Conservation (phyloP, 306 rosid species). For the Cicer bijugum region DNA sequence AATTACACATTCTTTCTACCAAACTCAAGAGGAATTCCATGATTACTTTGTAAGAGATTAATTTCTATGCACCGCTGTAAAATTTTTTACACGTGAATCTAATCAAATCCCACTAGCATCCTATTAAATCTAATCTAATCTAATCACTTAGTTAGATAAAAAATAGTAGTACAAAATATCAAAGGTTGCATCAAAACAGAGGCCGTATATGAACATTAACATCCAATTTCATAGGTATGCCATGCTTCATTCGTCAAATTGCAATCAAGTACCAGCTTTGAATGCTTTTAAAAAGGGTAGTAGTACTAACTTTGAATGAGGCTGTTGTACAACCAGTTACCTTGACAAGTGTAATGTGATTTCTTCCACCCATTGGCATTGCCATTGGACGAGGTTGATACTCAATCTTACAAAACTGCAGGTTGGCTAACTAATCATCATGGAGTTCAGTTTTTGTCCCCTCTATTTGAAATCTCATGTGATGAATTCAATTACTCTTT, state of each 20-base stretch:
- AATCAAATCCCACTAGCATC: too few species aligned
- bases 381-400: constrained; percentile 10
- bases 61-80: too few species aligned
- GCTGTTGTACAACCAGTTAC: constrained; percentile 3
- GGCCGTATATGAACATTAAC: constrained; percentile 1
- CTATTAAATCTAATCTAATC: too few species aligned
- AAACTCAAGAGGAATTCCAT: constrained; percentile 18
- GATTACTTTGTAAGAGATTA: background rate
- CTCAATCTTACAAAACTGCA: constrained; percentile 22
- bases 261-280: constrained; percentile 21
- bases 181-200: background rate
- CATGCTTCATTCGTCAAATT: background rate
- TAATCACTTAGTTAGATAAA: too few species aligned
- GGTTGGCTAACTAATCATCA: background rate
- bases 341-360: constrained; percentile 15
- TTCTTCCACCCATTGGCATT: constrained; percentile 30
- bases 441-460: too few species aligned
- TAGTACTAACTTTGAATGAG: background rate
- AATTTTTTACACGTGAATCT: too few species aligned
- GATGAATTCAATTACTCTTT: too few species aligned
- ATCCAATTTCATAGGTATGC: too few species aligned
- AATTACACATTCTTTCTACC: background rate
- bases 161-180: too few species aligned
- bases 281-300: background rate
- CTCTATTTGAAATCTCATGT: too few species aligned